A percentile compares a stretch with the other conserved stretches of the same genome.
phyloP scores from a whole-genome alignment of 345 rosid genomes.

The Gossypium mustelinum region DNA sequence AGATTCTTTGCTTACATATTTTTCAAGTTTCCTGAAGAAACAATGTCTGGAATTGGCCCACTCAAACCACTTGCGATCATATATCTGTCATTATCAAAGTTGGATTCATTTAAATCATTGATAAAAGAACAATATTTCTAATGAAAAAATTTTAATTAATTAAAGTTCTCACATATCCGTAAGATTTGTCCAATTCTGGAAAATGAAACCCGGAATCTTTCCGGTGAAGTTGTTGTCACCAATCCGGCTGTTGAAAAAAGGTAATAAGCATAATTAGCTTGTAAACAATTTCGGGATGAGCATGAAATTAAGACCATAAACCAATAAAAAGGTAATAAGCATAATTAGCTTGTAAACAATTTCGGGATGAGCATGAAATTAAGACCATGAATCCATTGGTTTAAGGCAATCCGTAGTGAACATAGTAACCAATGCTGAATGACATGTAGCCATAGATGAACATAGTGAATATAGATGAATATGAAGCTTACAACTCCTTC shows the following conservation, averaged over 20 bases:
- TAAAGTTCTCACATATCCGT: constrained; percentile 33
- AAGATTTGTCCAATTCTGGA: constrained; percentile 47
- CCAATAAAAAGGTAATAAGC: background rate
- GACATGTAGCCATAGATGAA: constrained; percentile 5
- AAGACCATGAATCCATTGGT: no score
- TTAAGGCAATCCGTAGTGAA: no score
- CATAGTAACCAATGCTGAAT: background rate
- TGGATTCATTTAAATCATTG: constrained; percentile 7
- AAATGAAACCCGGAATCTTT: constrained; percentile 37
- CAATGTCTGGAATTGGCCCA: constrained; percentile 10
- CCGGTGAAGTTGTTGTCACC: constrained; percentile 49
- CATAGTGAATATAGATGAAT: background rate
- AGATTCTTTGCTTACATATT: constrained; percentile 35
- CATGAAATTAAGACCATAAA: background rate
- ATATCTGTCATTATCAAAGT: background rate
- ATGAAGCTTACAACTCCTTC: constrained; percentile 39
- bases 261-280: background rate
- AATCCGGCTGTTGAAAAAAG: constrained; percentile 32
- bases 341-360: background rate
- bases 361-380: background rate
- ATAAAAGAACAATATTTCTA: constrained; percentile 19
- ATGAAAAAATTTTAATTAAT: constrained; percentile 14
- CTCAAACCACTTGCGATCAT: background rate
- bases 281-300: background rate
- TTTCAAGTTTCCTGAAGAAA: background rate